Percentiles rank a stretch among this genome's conserved stretches.
Evolutionary conservation across 371 early-diverging fungal genomes (phyloP).

Genomic region (Quaeritorhiza haematococci): DNA sequence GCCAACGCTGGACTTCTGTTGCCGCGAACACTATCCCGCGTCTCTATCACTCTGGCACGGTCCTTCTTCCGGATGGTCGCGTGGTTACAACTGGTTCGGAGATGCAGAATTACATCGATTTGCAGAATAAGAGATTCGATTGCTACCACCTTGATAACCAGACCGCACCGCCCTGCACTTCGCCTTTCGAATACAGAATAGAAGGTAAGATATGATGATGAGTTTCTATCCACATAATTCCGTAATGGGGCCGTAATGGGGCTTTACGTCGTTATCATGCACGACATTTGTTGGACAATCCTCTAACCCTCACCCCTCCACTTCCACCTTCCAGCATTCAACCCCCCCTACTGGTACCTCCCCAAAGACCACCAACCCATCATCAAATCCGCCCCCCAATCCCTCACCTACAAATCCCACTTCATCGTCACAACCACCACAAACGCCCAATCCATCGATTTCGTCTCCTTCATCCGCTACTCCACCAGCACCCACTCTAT

Average conservation of each 20-base stretch:
- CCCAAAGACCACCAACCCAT: conserved; percentile 4
- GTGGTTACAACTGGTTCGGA: conserved; percentile 33
- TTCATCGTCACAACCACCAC: conserved; percentile 9
- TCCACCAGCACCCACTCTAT: conserved; percentile 34
- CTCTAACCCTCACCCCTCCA: neutral
- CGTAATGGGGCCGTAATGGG: neutral
- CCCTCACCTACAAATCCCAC: conserved; percentile 17
- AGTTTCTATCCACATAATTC: neutral
- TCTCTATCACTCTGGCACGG: conserved; percentile 29
- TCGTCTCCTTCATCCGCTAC: conserved; percentile 27
- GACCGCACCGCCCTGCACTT: neutral
- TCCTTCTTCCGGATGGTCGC: conserved; percentile 20
- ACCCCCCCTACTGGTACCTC: conserved; percentile 35
- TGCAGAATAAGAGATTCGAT: conserved; percentile 6
- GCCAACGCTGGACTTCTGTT: conserved; percentile 18
- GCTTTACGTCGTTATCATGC: neutral
- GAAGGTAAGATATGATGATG: neutral
- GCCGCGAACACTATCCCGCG: conserved; percentile 15
- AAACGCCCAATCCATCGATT: neutral
- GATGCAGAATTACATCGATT: conserved; percentile 26
- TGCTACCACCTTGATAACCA: neutral
- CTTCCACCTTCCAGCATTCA: too few species aligned
- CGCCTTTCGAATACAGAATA: neutral
- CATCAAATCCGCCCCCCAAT: conserved; percentile 4
- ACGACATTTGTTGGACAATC: neutral